These are phyloP conservation scores for Termitomyces sp. DNA, from an alignment of 768 basidiomycete species.

Conservation along the genomic window DNA sequence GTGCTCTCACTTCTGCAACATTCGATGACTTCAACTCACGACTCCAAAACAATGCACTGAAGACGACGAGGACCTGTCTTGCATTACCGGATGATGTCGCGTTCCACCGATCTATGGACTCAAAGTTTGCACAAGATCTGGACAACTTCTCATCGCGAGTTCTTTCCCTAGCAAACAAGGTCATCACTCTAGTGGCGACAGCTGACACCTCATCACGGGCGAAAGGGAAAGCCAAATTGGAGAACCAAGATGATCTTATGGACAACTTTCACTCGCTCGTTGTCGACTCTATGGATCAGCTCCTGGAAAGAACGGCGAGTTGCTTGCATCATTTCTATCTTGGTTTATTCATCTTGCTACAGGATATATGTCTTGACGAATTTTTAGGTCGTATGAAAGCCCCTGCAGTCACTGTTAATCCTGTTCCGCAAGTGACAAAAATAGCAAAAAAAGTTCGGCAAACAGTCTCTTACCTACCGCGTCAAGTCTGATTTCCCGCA, in stretches of 20 bases:
- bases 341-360: neutral
- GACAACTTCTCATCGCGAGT: slow-evolving; percentile 66
- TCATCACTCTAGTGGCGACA: slow-evolving; percentile 49
- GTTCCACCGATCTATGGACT: slow-evolving; percentile 89
- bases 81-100: slow-evolving; percentile 67
- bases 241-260: slow-evolving; percentile 73
- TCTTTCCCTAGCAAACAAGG: slow-evolving; percentile 57
- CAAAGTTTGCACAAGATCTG: slow-evolving; percentile 58
- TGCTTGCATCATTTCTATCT: neutral
- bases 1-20: slow-evolving; percentile 7
- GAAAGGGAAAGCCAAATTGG: slow-evolving; percentile 52
- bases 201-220: slow-evolving; percentile 25
- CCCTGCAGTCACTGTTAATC: slow-evolving; percentile 56
- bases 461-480: neutral
- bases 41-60: slow-evolving; percentile 57
- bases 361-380: slow-evolving; percentile 85
- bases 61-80: slow-evolving; percentile 56
- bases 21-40: slow-evolving; percentile 52
- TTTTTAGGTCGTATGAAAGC: slow-evolving; percentile 65
- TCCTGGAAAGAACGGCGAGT: slow-evolving; percentile 80
- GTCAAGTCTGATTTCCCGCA: slow-evolving; percentile 14
- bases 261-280: slow-evolving; percentile 76
- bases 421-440: slow-evolving; percentile 22
- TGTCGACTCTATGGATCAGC: slow-evolving; percentile 78
- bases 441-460: slow-evolving; percentile 28